Conservation (phyloP, 2,329 filamentous ascomycete genomes). For the Colletotrichum sp. region DNA sequence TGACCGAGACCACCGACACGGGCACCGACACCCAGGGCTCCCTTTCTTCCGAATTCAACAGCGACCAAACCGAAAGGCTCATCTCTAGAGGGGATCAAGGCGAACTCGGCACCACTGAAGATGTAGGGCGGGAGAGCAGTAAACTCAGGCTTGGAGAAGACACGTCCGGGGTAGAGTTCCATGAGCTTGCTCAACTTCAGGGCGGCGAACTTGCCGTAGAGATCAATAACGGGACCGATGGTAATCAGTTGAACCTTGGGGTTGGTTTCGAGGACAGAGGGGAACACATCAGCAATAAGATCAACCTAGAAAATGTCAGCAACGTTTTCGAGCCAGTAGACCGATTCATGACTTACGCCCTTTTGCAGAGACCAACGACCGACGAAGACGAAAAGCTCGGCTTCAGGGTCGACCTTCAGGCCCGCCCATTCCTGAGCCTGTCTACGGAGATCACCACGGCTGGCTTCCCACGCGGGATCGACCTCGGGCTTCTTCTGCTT, state of each 20-base stretch:
- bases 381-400: constrained; percentile 72
- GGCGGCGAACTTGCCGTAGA: constrained; percentile 72
- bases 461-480: constrained; percentile 60
- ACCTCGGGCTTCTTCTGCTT: constrained; percentile 54
- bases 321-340: fast-evolving
- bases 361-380: constrained; percentile 75
- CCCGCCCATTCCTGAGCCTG: constrained; percentile 74
- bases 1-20: constrained; percentile 70
- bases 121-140: constrained; percentile 69
- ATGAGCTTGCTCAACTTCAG: constrained; percentile 69
- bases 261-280: constrained; percentile 64
- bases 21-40: constrained; percentile 69
- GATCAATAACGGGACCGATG: constrained; percentile 69
- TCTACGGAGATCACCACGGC: constrained; percentile 56
- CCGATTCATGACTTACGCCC: constrained; percentile 39
- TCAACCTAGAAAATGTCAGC: constrained; percentile 44
- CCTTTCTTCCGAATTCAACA: constrained; percentile 72
- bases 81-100: constrained; percentile 72
- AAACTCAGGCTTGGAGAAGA: constrained; percentile 72
- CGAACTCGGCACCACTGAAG: constrained; percentile 72
- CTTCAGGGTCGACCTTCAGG: constrained; percentile 63
- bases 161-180: constrained; percentile 68
- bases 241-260: constrained; percentile 66
- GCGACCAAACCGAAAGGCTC: constrained; percentile 74
- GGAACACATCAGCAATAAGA: constrained; percentile 71